These are phyloP conservation scores for Cryptococcus sp. DNA, from an alignment of 1,284 basidiomycete species.

Conservation along the genomic window DNA sequence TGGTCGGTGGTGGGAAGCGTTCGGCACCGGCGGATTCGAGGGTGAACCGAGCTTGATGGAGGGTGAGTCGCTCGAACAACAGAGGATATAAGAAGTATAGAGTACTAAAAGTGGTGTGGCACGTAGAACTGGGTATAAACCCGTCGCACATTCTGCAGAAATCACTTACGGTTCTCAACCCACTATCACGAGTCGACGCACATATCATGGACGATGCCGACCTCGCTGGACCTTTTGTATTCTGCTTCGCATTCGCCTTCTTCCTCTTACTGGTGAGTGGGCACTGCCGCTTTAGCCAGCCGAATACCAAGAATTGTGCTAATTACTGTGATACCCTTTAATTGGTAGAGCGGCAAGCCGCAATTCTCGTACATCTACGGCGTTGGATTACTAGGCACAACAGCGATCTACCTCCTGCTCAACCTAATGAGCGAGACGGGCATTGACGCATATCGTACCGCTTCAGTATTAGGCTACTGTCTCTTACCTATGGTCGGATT, in stretches of 20 bases:
- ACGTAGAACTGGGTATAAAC: conserved; percentile 91
- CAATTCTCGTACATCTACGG: conserved; percentile 99
- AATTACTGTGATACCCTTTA: too few relatives aligned
- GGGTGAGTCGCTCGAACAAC: conserved; percentile 59
- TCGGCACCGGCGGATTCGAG: conserved; percentile 92
- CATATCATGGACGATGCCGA: conserved; percentile 99
- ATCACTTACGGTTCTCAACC: conserved; percentile 93
- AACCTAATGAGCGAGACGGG: conserved; percentile 96
- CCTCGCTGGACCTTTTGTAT: conserved; percentile 92
- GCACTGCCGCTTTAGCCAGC: too few relatives aligned
- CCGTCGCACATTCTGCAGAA: conserved; percentile 93
- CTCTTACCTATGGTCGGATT: conserved; percentile 96
- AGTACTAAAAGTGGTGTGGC: not conserved
- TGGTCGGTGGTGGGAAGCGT: conserved; percentile 89
- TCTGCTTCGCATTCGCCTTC: conserved; percentile 87
- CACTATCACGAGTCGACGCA: conserved; percentile 80
- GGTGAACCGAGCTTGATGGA: conserved; percentile 89
- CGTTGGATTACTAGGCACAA: conserved; percentile 88
- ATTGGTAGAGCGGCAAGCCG: conserved; percentile 89
- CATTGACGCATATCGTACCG: conserved; percentile 94
- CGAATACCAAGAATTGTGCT: not conserved
- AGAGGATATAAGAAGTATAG: not conserved
- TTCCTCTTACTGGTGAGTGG: conserved; percentile 85
- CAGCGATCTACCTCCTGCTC: conserved; percentile 92
- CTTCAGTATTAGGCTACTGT: conserved; percentile 96